Base-by-base conservation (phyloP, 208 protist genomes). In the Vickermania ingenoplastis region DNA sequence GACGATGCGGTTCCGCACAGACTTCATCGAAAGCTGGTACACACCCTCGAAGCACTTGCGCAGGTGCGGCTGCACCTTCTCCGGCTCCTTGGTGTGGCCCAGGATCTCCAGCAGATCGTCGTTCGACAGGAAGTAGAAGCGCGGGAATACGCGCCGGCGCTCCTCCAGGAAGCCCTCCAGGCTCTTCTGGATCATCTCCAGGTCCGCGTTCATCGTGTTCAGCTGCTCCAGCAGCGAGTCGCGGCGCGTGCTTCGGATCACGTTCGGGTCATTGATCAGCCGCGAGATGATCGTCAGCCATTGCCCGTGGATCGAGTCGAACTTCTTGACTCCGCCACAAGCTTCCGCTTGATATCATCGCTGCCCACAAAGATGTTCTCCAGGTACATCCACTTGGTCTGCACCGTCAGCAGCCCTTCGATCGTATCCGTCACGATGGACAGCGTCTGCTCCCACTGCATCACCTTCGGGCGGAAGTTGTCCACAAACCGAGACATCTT, bases 61-160 rank as follows among this genome's bases (percentile, higher is more conserved):
- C 45, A 99, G 69, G 71, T 99, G 96, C 30, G 86, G 85, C 87
- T 98, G 93, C 54, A 99, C 95, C 71, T 97, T 97, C 57, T 82
- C 65, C 1, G 97, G 97, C 54, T 99, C 96, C 55, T 96, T 95
- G 41, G 89, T 84, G 82, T 99, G 92, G 3, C 97, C 97, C 3
- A 99, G 79, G 55, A 99, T 98, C 81, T 99, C 96, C 21, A 99
- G 83, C 62, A 99, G 62, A 70, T 98, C 97, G 70, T 98, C 92
- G 67, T 98, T 97, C 2, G 96, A 98, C 17, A 99, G 63, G 54
- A 99, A 99, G 77, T 98, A 99, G 71, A 99, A 99, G 27, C 97
- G 86, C 28, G 97, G 96, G 77, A 99, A 99, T 48, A 86, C 67
- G 50, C 87, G 84, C 29, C 97, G 89, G 57, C 98, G 97, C 56